These are phyloP conservation scores for Pueraria montana DNA, from an alignment of 306 rosid genomes.

Conservation along the genomic window DNA sequence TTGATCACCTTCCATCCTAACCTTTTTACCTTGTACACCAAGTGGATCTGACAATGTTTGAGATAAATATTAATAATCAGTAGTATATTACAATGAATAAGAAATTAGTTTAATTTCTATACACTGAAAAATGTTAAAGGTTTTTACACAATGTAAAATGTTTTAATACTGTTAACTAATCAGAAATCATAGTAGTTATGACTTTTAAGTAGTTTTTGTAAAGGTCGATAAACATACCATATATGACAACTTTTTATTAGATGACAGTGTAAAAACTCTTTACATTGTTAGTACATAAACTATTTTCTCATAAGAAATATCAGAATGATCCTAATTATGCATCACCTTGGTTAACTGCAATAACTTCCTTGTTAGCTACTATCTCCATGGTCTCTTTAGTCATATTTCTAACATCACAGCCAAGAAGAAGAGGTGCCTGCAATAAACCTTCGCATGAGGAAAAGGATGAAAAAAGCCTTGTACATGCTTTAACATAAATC, in stretches of 20 bases:
- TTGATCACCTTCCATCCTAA: conserved; percentile 83
- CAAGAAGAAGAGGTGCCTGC: conserved; percentile 99
- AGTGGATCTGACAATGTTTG: conserved; percentile 63
- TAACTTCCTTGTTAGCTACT: conserved; percentile 76
- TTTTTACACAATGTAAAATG: not conserved
- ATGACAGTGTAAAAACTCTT: not conserved
- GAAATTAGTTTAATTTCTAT: not conserved
- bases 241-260: not conserved
- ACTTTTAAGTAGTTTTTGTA: not conserved
- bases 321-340: not conserved
- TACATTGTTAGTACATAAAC: not conserved
- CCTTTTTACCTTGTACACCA: conserved; percentile 91
- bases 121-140: too few species aligned
- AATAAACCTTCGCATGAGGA: conserved; percentile 39
- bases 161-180: not conserved
- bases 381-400: conserved; percentile 78
- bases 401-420: conserved; percentile 85
- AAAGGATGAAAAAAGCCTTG: conserved; percentile 4
- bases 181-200: not conserved
- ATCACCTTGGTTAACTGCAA: conserved; percentile 89
- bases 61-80: not conserved
- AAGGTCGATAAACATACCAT: not conserved
- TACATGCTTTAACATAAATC: not conserved
- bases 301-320: not conserved
- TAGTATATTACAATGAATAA: not conserved